These are phyloP conservation scores for Apiosordaria backusii DNA, from an alignment of 495 filamentous ascomycete genomes.

Conservation along the genomic window DNA sequence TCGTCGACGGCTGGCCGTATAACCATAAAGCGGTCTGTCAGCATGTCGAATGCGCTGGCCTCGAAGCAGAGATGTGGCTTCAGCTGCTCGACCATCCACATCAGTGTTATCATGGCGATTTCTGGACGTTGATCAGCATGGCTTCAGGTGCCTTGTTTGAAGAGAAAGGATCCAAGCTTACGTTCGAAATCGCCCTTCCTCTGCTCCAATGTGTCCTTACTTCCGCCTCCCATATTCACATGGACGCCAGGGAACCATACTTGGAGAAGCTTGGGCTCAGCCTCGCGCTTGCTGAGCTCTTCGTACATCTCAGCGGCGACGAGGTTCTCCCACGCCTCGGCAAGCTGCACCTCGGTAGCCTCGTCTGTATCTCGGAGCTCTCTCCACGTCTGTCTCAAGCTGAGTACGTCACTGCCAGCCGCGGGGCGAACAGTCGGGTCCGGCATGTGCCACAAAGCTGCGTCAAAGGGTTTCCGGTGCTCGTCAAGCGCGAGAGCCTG, in stretches of 20 bases:
- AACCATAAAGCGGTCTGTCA: slow-evolving; percentile 60
- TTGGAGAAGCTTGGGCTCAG: slow-evolving; percentile 50
- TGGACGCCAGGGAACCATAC: slow-evolving; percentile 70
- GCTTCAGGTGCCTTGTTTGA: not conserved
- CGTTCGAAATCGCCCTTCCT: slow-evolving; percentile 7
- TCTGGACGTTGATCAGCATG: not conserved
- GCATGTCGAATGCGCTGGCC: slow-evolving; percentile 24
- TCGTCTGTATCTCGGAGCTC: slow-evolving; percentile 6
- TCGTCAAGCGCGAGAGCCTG: slow-evolving; percentile 18
- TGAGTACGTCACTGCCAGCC: not conserved
- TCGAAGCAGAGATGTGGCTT: slow-evolving; percentile 12
- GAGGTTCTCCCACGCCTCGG: slow-evolving; percentile 12
- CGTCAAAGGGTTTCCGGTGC: slow-evolving; percentile 13
- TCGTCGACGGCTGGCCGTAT: slow-evolving; percentile 54
- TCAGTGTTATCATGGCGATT: slow-evolving; percentile 53
- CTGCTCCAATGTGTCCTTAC: slow-evolving; percentile 24
- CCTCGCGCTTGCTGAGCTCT: slow-evolving; percentile 10
- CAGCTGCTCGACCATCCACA: slow-evolving; percentile 40
- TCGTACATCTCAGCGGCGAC: slow-evolving; percentile 16
- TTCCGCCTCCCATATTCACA: slow-evolving; percentile 61
- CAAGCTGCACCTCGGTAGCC: slow-evolving; percentile 4
- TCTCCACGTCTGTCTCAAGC: slow-evolving; percentile 8
- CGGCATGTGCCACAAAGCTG: slow-evolving; percentile 20
- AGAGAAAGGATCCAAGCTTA: not conserved
- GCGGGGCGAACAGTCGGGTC: slow-evolving; percentile 2